Base-by-base conservation (phyloP, 306 rosid species). In the Quercus aquifolioides region DNA sequence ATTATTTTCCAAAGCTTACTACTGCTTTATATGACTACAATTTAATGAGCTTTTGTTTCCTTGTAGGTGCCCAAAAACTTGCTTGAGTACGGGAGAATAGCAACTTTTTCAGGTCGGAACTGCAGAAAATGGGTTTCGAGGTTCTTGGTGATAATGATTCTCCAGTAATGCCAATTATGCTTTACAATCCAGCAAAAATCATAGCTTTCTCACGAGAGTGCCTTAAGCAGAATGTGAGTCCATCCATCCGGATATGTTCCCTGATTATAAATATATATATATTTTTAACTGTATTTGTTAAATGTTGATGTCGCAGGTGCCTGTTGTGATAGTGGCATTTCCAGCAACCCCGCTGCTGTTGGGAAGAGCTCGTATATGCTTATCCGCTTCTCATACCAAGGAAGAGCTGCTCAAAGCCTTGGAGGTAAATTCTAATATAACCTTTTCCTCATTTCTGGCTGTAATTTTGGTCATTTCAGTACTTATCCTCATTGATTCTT, bases 91-190 rank as follows among this genome's bases (percentile, higher is more conserved):
- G 94, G 20, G 94, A 91, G 73, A 92, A 92, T 69, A 92, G 97
- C 79, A 92, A 92, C 87, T 92, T 91, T 84, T 92, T 91, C 85
- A 88, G 96, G 90, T 91, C 92, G 57, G 97, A 91, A 86, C 88
- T 92, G 76, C 94, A 91, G 77, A 91, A 91, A 83, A 90, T 88
- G 97, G 94, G 92, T 55, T 92, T 92, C 69, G 90, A 92, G 83
- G 92, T 92, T 86, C 87, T 87, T 21, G 94, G 92, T 51, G 97
- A 90, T 80, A 81, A 87, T 41, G 94, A 92, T 79, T 88, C 97
- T 86, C 95, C 92, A 5, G 88, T 92, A 23, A 89, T 92, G 97
- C 97, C 97, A 76, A 91, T 91, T 76, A 92, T 91, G 97, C 92
- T 92, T 60, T 92, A 92, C 89, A 90, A 92, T 74, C 94, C 98